Evolutionary conservation across 208 protist species (phyloP), one percentile per base, ranked within the genome.

Genomic region (Herpetomonas samuelpessoai): DNA sequence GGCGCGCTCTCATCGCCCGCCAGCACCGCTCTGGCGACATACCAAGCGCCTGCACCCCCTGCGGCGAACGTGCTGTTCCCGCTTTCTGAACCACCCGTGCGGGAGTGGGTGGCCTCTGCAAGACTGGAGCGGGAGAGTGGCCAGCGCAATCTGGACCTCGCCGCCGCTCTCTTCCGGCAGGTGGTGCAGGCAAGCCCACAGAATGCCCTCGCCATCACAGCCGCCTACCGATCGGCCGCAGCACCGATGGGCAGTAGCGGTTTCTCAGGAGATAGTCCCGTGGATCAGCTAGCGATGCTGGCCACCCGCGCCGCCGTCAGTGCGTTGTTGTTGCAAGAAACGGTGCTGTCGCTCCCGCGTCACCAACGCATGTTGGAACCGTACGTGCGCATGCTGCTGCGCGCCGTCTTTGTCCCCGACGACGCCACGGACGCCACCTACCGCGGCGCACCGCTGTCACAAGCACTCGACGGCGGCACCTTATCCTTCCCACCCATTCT

Each of bases 361-460:
- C 79, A 92, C 53, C 74, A 91, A 41, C 45, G 54, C 19, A 71
- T 74, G 29, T 56, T 95, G 9, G 26, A 48, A 38, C 83, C 81
- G 14, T 89, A 76, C 51, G 60, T 88, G 19, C 64, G 71, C 7
- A 70, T 90, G 59, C 52, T 95, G 21, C 57, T 95, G n/a, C 71
- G 76, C 16, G 74, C 71, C 22, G 63, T 88, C 21, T 91, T 85
- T 57, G 82, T 95, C 9, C 71, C 83, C 1, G 74, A 91, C 57
- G 81, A 73, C 1, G 48, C 58, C 7, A n/a, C n/a, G n/a, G n/a
- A n/a, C n/a, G n/a, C n/a, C n/a, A n/a, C n/a, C n/a, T n/a, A n/a
- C n/a, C 57, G 65, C 16, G 65, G 57, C 27, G 62, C 80, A 53
- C 72, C 73, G 3, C 58, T 65, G 1, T 68, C 72, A 14, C 65